A percentile compares a stretch with the other conserved stretches of the same genome.
Conservation (phyloP, 2,329 filamentous ascomycete species). For the Thielaviopsis musarum region DNA sequence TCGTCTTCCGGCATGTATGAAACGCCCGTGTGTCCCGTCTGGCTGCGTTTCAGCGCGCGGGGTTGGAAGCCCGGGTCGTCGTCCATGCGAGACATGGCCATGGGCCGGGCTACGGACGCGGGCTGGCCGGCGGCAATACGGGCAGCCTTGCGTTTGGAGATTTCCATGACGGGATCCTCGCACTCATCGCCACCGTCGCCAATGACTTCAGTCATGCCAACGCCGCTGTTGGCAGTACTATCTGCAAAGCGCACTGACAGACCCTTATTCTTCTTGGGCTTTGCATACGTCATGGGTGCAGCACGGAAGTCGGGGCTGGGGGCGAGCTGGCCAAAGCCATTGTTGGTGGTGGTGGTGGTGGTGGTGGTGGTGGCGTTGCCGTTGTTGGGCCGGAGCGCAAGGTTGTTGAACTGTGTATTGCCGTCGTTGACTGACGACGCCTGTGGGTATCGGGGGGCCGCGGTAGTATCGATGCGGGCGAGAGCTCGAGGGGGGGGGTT, state of each 20-base stretch:
- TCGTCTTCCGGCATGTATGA: too few relatives aligned
- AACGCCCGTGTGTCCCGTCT: constrained; percentile 33
- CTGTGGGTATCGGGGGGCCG: constrained; percentile 38
- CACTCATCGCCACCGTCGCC: constrained; percentile 85
- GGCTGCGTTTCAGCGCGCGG: constrained; percentile 35
- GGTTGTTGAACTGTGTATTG: not conserved
- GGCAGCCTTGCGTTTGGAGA: constrained; percentile 37
- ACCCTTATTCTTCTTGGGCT: constrained; percentile 42
- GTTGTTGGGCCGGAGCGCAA: constrained; percentile 6
- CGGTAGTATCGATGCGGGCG: constrained; percentile 37
- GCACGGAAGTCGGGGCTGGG: constrained; percentile 27
- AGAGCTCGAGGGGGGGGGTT: constrained; percentile 8
- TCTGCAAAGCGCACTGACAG: constrained; percentile 60
- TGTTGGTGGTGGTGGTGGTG: constrained; percentile 27
- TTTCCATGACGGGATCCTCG: constrained; percentile 52
- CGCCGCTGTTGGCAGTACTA: constrained; percentile 21
- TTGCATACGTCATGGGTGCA: constrained; percentile 19
- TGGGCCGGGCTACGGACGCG: constrained; percentile 8
- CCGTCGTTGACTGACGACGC: constrained; percentile 17
- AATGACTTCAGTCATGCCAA: constrained; percentile 51
- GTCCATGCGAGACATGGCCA: constrained; percentile 12
- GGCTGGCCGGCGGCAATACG: constrained; percentile 18
- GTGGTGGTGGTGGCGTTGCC: constrained; percentile 23
- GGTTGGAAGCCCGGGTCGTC: constrained; percentile 31
- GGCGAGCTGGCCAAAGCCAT: constrained; percentile 22